A percentile compares a stretch with the other conserved stretches of the same genome.
These are phyloP conservation scores for Leptomonas pyrrhocoris DNA, from an alignment of 208 protist genomes.

Conservation along the genomic window DNA sequence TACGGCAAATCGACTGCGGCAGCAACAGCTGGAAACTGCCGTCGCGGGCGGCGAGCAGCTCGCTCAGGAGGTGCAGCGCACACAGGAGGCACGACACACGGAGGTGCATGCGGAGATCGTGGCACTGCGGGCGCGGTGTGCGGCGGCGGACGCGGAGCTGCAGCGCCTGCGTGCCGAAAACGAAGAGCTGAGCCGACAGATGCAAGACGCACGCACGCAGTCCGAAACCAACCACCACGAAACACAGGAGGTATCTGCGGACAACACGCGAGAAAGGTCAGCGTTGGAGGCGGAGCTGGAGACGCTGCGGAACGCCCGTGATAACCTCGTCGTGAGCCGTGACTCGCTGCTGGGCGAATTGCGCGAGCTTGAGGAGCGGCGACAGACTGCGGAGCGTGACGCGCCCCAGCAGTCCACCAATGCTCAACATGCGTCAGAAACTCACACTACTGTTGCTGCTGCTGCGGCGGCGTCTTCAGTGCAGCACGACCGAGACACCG, in stretches of 20 bases:
- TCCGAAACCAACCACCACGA: background rate
- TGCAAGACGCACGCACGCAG: background rate
- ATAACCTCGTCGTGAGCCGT: conserved; percentile 1
- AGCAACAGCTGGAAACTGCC: conserved; percentile 30
- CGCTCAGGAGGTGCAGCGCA: conserved; percentile 7
- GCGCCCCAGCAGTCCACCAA: background rate
- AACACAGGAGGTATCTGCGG: background rate
- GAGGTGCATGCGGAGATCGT: background rate
- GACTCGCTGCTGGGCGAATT: conserved; percentile 19
- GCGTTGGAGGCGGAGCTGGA: conserved; percentile 18
- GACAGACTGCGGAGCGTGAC: background rate
- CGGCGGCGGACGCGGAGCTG: conserved; percentile 12
- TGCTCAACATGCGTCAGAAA: background rate
- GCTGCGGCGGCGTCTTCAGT: background rate
- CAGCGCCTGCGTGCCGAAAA: background rate
- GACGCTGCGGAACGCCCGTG: conserved; percentile 10
- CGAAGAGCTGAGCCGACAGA: background rate
- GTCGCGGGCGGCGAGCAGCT: conserved; percentile 6
- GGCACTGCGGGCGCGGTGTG: conserved; percentile 12
- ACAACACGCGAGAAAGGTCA: background rate
- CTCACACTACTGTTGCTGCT: background rate
- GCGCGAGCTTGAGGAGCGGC: conserved; percentile 4
- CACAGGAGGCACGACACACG: background rate
- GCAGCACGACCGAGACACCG: background rate
- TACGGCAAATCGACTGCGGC: conserved; percentile 22